Evolutionary conservation across 2,329 filamentous ascomycete species (phyloP), one percentile per base, ranked within the genome.

Genomic region (Trichoderma atroviride): DNA sequence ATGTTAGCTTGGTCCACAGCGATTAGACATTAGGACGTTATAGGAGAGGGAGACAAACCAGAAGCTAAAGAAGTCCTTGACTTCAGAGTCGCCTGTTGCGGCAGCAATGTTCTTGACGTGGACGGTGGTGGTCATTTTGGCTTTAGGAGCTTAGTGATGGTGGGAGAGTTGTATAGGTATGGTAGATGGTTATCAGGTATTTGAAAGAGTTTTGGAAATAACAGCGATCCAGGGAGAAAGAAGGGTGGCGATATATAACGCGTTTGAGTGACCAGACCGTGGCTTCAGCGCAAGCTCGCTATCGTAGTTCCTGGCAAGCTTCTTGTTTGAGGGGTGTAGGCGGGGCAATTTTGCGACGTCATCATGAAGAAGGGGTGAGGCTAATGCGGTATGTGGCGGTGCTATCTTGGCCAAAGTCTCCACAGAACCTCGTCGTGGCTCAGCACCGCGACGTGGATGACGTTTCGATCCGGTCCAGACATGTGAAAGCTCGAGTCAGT

Each of bases 61-160:
- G 83, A 98, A 98, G 85, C 92, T 96, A 86, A 99, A 99, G 87
- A 99, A 99, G 79, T 97, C 94, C 78, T 89, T 89, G 76, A 99
- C 90, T 82, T 98, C 94, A 83, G 94, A 91, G 82, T 99, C 94
- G 74, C 88, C 89, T 69, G 95, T 97, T 79, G 90, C 83, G 72
- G 85, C 79, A 74, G 92, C 89, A 83, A 99, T 97, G 84, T 96
- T 94, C 83, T 92, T 92, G 77, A 98, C 94, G 83, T 94, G 84
- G 73, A 97, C 93, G 62, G 92, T 95, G 40, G 47, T 47, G 10
- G 69, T 43, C 66, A 69, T 70, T 19, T 40, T 57, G 56, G 59
- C 22, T 16, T 16, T 16, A 5, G 37, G 6, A 19, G 37, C 40
- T 43, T 59, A 11, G 16, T 31, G 4, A 47, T 27, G 37, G 29